Evolutionary conservation across 305 asterid genomes (phyloP).

Genomic region (Stenogyne calaminthoides): DNA sequence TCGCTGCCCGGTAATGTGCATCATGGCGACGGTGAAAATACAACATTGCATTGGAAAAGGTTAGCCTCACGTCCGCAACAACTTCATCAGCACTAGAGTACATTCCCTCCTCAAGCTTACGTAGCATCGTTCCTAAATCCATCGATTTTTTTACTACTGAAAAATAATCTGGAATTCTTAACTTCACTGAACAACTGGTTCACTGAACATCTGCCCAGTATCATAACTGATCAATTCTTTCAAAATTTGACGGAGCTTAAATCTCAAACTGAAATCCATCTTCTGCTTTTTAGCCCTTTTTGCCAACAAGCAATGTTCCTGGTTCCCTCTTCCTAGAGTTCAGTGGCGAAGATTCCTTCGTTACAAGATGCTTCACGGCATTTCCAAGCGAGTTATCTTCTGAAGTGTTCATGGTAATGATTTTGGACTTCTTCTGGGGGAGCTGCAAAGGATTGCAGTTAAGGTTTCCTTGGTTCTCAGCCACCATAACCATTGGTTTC

Average conservation of each 20-base stretch:
- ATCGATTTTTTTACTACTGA: no score
- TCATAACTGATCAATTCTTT: slow-evolving; percentile 45
- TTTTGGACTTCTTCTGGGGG: slow-evolving; percentile 48
- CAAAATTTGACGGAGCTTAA: slow-evolving; percentile 25
- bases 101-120: no score
- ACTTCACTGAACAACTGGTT: slow-evolving; percentile 76
- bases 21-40: slow-evolving; percentile 56
- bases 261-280: slow-evolving; percentile 46
- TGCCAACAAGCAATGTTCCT: slow-evolving; percentile 37
- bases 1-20: slow-evolving; percentile 56
- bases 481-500: slow-evolving; percentile 24
- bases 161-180: no score
- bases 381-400: slow-evolving; percentile 34
- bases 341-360: no score
- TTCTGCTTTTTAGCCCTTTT: slow-evolving; percentile 48
- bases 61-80: slow-evolving; percentile 68
- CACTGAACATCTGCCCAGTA: slow-evolving; percentile 42
- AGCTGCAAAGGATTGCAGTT: slow-evolving; percentile 25
- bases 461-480: slow-evolving; percentile 28
- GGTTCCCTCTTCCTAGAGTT: slow-evolving; percentile 57
- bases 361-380: slow-evolving; percentile 22
- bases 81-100: slow-evolving; percentile 61
- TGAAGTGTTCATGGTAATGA: slow-evolving; percentile 41
- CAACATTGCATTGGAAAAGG: slow-evolving; percentile 71
- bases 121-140: no score